A percentile compares a stretch with the other conserved stretches of the same genome.
phyloP scores from a whole-genome alignment of 805 yeast species.

The Wickerhamomyces chaumierensis region DNA sequence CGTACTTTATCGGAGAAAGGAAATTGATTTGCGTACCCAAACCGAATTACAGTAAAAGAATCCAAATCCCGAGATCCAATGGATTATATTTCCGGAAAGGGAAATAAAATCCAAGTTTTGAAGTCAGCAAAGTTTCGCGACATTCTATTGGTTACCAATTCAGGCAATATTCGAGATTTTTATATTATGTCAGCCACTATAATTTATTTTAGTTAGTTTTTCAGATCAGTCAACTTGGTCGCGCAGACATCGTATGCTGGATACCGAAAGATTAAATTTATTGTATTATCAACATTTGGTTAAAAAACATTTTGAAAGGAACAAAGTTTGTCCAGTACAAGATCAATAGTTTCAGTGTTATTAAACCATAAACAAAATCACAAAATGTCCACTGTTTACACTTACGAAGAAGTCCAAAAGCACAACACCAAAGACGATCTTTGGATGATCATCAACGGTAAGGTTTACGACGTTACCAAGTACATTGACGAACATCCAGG shows the following conservation, averaged over 20 bases:
- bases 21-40: no score
- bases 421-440: constrained; percentile 71
- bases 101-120: not conserved
- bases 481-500: constrained; percentile 56
- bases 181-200: not conserved
- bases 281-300: not conserved
- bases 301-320: no score
- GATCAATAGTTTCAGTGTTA: no score
- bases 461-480: constrained; percentile 73
- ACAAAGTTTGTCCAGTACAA: no score
- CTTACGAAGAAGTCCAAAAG: constrained; percentile 54
- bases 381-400: constrained; percentile 38
- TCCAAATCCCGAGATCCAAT: not conserved
- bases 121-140: not conserved
- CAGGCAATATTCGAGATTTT: not conserved
- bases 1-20: no score
- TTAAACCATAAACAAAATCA: not conserved
- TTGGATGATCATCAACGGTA: constrained; percentile 79
- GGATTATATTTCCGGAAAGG: not conserved
- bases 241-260: not conserved
- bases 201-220: no score
- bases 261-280: not conserved
- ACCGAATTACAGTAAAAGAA: no score
- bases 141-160: not conserved
- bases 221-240: no score